Evolutionary conservation across 2,329 filamentous ascomycete genomes (phyloP), one percentile per base, ranked within the genome.

Genomic region (Cytospora mali): DNA sequence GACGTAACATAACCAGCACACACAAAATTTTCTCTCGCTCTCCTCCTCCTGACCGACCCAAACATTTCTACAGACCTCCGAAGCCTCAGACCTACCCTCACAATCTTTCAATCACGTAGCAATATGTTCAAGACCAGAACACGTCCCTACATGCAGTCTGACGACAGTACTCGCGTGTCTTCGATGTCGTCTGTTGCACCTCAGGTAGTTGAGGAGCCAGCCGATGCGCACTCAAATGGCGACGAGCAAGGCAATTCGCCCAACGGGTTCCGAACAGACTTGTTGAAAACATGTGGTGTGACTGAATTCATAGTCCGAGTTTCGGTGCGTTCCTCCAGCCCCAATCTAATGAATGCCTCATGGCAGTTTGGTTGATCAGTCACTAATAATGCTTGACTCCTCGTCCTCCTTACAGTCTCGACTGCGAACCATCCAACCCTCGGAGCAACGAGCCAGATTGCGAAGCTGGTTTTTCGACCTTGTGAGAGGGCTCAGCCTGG

Each of bases 271-370:
- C 27, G 11, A 5, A 18, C 28, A 42, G 57, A 39, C 2, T 4
- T 28, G 6, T 6, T 42, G 35, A 60, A 1, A n/a, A 27, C 31
- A 9, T n/a, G 42, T 6, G 50, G 35, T 13, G 21, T 60, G 3
- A 18, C 35, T 18, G 50, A 27, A 2, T 60, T 60, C 50, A 48
- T 60, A 21, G 14, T 2, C 35, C 42, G 46, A 29, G 50, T 54
- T 3, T 10, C 14, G 11, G 57, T 60, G 46, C 33, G 57, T 48
- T 28, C 29, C 28, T 50, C 9, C 25, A 21, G 7, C 14, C n/a
- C 2, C 25, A 27, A 3, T 21, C 28, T 35, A n/a, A n/a, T n/a
- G n/a, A n/a, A n/a, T 11, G 33, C 11, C 33, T 11, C 21, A 14
- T 33, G 33, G n/a, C 29, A 14, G 6, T 27, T 10, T 23, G n/a